Evolutionary conservation across 1,139 yeast genomes (phyloP).

Genomic region (Nadsonia commutata): DNA sequence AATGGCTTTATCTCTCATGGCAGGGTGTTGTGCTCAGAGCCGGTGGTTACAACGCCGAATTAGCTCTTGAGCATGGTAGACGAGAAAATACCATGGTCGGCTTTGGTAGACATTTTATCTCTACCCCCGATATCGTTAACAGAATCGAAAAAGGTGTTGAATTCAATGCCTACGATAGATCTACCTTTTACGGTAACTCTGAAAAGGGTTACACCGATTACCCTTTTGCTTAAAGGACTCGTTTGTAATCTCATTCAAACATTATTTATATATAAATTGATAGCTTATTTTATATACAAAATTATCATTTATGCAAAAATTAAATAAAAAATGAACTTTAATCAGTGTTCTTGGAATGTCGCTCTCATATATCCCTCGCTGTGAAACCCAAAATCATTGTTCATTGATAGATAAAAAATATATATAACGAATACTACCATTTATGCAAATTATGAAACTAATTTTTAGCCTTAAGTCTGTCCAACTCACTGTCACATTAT

Average conservation of each 20-base stretch:
- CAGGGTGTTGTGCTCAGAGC: slow-evolving; percentile 34
- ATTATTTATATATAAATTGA: too few species aligned
- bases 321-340: too few species aligned
- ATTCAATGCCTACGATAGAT: slow-evolving; percentile 27
- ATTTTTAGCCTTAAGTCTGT: too few species aligned
- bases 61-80: slow-evolving; percentile 15
- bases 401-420: too few species aligned
- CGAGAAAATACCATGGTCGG: slow-evolving; percentile 26
- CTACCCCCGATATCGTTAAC: slow-evolving; percentile 40
- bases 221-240: slow-evolving; percentile 8
- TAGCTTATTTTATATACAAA: background rate
- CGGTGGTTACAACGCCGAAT: slow-evolving; percentile 24
- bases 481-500: background rate
- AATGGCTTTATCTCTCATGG: slow-evolving; percentile 29
- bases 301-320: background rate
- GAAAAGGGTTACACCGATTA: slow-evolving; percentile 17
- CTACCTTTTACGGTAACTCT: slow-evolving; percentile 22
- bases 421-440: too few species aligned
- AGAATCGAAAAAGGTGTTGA: slow-evolving; percentile 27
- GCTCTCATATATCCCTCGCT: too few species aligned
- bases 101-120: slow-evolving; percentile 32
- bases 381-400: too few species aligned
- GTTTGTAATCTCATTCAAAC: background rate
- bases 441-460: too few species aligned
- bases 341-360: too few species aligned